Percentiles rank a stretch among this genome's conserved stretches.
Conservation (phyloP, 164 flowering plant genomes). For the Magnolia changhungtana region DNA sequence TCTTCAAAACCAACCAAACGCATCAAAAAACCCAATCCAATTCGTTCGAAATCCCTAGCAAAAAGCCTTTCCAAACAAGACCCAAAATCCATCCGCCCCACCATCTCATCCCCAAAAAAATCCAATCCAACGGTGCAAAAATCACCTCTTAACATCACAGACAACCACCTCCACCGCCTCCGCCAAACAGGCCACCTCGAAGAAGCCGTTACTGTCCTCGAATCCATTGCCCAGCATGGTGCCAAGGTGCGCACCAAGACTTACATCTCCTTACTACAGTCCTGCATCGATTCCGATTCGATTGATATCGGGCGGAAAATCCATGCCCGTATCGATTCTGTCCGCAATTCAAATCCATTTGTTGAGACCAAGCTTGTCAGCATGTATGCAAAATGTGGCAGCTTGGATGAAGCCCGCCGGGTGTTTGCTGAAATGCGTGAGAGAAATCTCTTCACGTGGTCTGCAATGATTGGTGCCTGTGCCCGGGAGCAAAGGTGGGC, state of each 20-base stretch:
- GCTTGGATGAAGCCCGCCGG: slow-evolving; percentile 23
- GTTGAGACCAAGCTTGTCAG: slow-evolving; percentile 27
- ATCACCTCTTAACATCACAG: slow-evolving; percentile 5
- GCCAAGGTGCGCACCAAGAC: slow-evolving; percentile 23
- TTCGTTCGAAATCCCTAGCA: background rate
- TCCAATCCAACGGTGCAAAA: background rate
- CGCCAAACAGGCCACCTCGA: slow-evolving; percentile 24
- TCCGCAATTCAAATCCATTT: slow-evolving; percentile 8
- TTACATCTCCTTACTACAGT: slow-evolving; percentile 24
- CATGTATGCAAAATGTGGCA: slow-evolving; percentile 33
- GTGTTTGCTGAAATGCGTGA: slow-evolving; percentile 25
- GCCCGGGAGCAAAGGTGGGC: slow-evolving; percentile 23
- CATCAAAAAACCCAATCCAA: background rate
- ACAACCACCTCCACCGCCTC: slow-evolving; percentile 18
- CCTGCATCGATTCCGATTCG: slow-evolving; percentile 26
- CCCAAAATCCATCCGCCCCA: slow-evolving; percentile 5
- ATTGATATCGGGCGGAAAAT: slow-evolving; percentile 20
- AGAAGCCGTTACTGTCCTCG: slow-evolving; percentile 25
- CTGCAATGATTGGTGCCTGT: slow-evolving; percentile 31
- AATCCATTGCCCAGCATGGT: slow-evolving; percentile 6
- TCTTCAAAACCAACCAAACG: background rate
- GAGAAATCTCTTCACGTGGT: slow-evolving; percentile 27
- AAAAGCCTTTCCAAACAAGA: background rate
- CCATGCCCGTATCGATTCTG: slow-evolving; percentile 19
- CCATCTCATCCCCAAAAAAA: background rate